Conservation (phyloP, 1,284 basidiomycete genomes). For the Tremellales sp. region DNA sequence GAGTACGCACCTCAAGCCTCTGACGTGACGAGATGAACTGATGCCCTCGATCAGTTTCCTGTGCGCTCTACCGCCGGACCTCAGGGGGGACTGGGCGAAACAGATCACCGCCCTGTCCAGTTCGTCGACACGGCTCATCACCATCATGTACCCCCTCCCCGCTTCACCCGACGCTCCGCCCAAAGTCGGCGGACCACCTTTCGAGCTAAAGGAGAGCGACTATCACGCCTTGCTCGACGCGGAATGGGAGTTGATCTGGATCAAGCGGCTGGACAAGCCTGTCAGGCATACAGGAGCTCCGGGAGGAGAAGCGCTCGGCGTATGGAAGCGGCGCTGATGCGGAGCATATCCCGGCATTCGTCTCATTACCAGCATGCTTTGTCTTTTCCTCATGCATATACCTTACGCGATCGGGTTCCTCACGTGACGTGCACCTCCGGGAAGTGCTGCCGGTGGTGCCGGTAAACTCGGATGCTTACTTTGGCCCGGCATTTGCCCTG, state of each 20-base stretch:
- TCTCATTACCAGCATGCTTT: too few relatives aligned
- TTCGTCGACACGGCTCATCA: slow-evolving; percentile 57
- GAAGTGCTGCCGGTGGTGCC: too few relatives aligned
- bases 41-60: slow-evolving; percentile 56
- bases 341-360: too few relatives aligned
- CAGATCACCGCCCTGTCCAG: slow-evolving; percentile 59
- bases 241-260: slow-evolving; percentile 49
- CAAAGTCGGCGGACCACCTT: slow-evolving; percentile 58
- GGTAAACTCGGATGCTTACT: too few relatives aligned
- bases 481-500: too few relatives aligned
- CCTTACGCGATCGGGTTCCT: too few relatives aligned
- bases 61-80: slow-evolving; percentile 61
- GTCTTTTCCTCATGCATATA: neutral
- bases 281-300: slow-evolving; percentile 30
- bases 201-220: slow-evolving; percentile 57
- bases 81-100: slow-evolving; percentile 57
- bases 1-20: slow-evolving; percentile 20
- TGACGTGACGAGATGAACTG: too few relatives aligned
- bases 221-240: slow-evolving; percentile 57
- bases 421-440: too few relatives aligned
- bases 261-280: slow-evolving; percentile 48
- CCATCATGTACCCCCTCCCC: slow-evolving; percentile 57
- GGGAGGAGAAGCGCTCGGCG: slow-evolving; percentile 23
- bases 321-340: slow-evolving; percentile 12
- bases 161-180: slow-evolving; percentile 43